Base-by-base conservation (phyloP, 2,329 filamentous ascomycete species). In the Pseudogymnoascus sp. region DNA sequence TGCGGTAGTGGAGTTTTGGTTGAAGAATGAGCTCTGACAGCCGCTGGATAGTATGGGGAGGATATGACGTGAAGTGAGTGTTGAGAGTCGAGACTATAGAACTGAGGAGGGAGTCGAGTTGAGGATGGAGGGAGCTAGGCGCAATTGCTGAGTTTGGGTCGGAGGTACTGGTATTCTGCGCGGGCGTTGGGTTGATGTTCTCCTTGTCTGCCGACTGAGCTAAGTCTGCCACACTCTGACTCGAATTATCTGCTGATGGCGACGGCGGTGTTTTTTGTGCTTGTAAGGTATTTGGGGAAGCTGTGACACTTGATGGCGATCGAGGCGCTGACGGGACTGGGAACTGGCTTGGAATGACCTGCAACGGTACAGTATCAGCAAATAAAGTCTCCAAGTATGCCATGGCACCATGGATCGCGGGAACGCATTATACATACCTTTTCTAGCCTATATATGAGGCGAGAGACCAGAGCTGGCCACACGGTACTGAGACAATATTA, bases 41-140 rank as follows among this genome's bases (percentile, higher is more conserved):
- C 40, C 95, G 89, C 76, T 99, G 95, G 65, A 97, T 84, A 2
- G 95, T 97, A 74, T 97, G 91, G 0, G 95, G 95, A 1, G 95
- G 93, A 69, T 89, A 84, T 2, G 80, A 78, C 21, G 83, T 73
- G 75, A 99, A 99, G 67, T 83, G 83, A 2, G 79, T 80, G 59
- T 76, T 79, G 40, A 96, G 79, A 14, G 87, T 86, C 5, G 75
- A 75, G 40, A 76, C 81, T 67, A 91, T 87, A 63, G 83, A 83
- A 64, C 75, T 73, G 55, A 91, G 76, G 71, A 91, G 83, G 61
- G 81, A 80, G 63, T 81, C 76, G 59, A 93, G 79, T 65, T 87
- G 86, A 6, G 80, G 80, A 2, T 89, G 88, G 12, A 93, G 79
- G 16, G 79, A 75, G 41, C 78, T 78, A 8, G 78, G 68, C 43